Percentiles rank a stretch among this genome's conserved stretches.
Conservation (phyloP, 2,329 filamentous ascomycete species). For the Pestalotiopsis sp. region DNA sequence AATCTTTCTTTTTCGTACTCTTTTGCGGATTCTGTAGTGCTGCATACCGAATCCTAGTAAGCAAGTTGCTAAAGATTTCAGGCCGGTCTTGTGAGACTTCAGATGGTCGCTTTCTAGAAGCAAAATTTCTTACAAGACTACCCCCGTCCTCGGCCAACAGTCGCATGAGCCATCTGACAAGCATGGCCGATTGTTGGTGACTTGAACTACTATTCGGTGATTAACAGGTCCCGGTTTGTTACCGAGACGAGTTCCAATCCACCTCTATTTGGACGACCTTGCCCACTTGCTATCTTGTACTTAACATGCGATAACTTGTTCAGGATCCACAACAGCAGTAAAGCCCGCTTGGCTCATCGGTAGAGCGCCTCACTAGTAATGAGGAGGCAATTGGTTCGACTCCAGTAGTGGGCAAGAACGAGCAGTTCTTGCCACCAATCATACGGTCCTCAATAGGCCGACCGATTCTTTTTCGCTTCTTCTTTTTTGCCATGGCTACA, state of each 20-base stretch:
- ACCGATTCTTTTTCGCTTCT: not conserved
- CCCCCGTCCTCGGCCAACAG: not conserved
- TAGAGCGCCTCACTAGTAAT: conserved; percentile 8
- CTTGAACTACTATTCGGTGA: no score
- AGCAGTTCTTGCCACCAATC: not conserved
- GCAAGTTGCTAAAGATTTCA: not conserved
- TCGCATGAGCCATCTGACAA: not conserved
- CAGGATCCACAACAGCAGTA: not conserved
- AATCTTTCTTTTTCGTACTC: not conserved
- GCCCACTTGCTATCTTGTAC: not conserved
- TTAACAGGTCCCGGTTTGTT: no score
- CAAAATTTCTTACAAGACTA: not conserved
- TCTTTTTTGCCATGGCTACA: not conserved
- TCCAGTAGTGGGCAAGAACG: conserved; percentile 1
- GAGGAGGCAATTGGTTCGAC: conserved; percentile 5
- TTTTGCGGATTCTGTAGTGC: not conserved
- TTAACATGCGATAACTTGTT: not conserved
- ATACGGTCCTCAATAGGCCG: not conserved
- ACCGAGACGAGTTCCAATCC: not conserved
- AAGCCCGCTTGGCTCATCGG: conserved; percentile 5
- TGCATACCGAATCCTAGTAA: no score
- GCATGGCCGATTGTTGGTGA: not conserved
- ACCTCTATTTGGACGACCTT: not conserved
- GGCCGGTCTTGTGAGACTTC: not conserved
- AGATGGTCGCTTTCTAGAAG: not conserved